phyloP scores from a whole-genome alignment of 305 asterid species.

The Nicotiana rustica region DNA sequence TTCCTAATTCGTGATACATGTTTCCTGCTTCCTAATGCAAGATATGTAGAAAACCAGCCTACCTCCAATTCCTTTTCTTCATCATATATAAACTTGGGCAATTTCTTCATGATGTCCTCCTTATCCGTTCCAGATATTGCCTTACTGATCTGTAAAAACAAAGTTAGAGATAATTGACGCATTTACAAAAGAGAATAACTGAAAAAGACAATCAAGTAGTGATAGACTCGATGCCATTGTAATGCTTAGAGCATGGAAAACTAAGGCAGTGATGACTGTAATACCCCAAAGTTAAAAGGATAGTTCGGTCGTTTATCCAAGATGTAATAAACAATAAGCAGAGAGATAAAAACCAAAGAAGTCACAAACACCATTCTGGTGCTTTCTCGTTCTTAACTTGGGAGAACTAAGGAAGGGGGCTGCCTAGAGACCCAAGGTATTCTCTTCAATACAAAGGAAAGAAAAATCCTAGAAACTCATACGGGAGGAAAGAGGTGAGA shows the following conservation, averaged over 20 bases:
- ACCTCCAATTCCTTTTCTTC: slow-evolving; percentile 89
- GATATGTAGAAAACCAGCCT: slow-evolving; percentile 26
- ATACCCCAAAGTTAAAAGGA: neutral
- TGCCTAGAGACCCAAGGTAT: neutral
- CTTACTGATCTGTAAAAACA: slow-evolving; percentile 63
- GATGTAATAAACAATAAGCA: no score
- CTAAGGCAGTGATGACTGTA: neutral
- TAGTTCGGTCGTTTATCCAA: neutral
- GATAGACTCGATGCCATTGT: neutral
- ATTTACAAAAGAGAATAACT: neutral
- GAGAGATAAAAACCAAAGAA: no score
- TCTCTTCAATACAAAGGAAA: neutral
- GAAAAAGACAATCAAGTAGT: neutral
- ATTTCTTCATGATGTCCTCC: slow-evolving; percentile 74
- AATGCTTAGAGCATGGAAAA: neutral
- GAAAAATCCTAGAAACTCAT: neutral
- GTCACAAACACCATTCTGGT: neutral
- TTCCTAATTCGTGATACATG: neutral
- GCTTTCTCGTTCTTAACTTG: neutral
- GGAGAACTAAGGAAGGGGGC: neutral
- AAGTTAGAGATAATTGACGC: neutral
- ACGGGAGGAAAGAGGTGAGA: neutral
- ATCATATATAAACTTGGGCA: slow-evolving; percentile 81
- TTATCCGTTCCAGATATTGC: slow-evolving; percentile 66
- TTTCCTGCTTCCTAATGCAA: neutral